Conservation (phyloP, 106 monocot species). For the Allium cepa region DNA sequence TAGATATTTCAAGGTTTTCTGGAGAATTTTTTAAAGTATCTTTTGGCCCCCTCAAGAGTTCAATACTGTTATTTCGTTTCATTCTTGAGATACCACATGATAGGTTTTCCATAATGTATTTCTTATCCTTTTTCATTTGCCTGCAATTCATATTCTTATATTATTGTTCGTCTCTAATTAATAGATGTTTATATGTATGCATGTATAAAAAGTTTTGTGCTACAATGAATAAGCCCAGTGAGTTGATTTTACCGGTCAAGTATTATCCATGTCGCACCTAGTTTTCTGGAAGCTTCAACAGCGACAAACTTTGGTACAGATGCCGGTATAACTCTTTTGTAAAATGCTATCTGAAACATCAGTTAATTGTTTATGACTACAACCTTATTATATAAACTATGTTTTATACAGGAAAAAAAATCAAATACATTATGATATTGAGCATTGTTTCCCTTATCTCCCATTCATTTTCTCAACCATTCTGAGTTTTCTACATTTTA, state of each 20-base stretch:
- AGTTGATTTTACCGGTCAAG: slow-evolving; percentile 26
- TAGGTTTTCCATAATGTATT: slow-evolving; percentile 33
- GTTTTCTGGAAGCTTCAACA: slow-evolving; percentile 19
- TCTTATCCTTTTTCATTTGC: slow-evolving; percentile 44
- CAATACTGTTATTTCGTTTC: slow-evolving; percentile 20
- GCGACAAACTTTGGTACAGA: slow-evolving; percentile 31
- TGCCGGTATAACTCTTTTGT: slow-evolving; percentile 17
- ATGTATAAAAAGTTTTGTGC: too few relatives aligned
- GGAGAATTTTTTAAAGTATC: not conserved
- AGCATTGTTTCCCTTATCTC: too few relatives aligned
- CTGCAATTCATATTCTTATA: slow-evolving; percentile 10
- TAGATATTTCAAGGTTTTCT: not conserved
- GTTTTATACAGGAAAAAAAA: not conserved
- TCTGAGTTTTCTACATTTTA: not conserved
- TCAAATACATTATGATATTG: not conserved
- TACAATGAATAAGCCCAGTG: too few relatives aligned
- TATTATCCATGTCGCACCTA: slow-evolving; percentile 41
- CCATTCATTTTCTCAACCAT: not conserved
- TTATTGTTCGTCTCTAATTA: not conserved
- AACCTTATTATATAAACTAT: not conserved
- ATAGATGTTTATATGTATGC: not conserved
- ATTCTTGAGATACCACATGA: slow-evolving; percentile 40
- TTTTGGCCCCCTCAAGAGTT: slow-evolving; percentile 19
- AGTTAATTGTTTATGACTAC: not conserved
- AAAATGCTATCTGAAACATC: slow-evolving; percentile 23